Evolutionary conservation across 768 basidiomycete genomes (phyloP).

Genomic region (Dendrothele bispora): DNA sequence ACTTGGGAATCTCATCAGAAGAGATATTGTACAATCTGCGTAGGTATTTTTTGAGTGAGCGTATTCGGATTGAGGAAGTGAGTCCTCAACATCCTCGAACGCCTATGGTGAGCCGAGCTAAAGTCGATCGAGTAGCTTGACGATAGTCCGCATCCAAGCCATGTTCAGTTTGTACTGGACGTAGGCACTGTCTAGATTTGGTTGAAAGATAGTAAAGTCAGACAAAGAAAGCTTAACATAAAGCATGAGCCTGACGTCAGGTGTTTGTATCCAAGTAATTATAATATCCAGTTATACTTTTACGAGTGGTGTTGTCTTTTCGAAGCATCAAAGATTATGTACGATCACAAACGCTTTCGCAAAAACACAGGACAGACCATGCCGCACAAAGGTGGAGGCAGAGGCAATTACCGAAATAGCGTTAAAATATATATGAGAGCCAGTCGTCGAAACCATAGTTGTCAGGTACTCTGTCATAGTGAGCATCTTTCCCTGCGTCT

Average conservation of each 20-base stretch:
- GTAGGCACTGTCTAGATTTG: slow-evolving; percentile 30
- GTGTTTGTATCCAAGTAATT: slow-evolving; percentile 73
- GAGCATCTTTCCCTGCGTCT: too few species aligned
- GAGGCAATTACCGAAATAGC: too few species aligned
- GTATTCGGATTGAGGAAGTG: slow-evolving; percentile 77
- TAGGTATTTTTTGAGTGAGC: slow-evolving; percentile 69
- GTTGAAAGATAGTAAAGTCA: slow-evolving; percentile 32
- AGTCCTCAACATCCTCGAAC: slow-evolving; percentile 56
- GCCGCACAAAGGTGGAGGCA: too few species aligned
- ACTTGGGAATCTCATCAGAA: too few species aligned
- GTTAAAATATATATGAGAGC: too few species aligned
- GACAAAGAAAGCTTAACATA: not conserved
- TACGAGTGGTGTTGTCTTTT: slow-evolving; percentile 66
- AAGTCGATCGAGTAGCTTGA: slow-evolving; percentile 74
- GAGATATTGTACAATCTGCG: slow-evolving; percentile 75
- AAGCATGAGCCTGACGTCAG: slow-evolving; percentile 51
- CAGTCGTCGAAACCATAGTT: too few species aligned
- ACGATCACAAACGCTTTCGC: slow-evolving; percentile 65
- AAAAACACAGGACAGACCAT: slow-evolving; percentile 74
- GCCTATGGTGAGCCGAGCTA: slow-evolving; percentile 59
- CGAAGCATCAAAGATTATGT: slow-evolving; percentile 61
- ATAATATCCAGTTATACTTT: slow-evolving; percentile 73
- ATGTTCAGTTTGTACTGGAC: slow-evolving; percentile 70
- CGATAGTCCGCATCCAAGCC: slow-evolving; percentile 69
- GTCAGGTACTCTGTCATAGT: too few species aligned